phyloP scores from a whole-genome alignment of 2,329 filamentous ascomycete species.

The Stachybotrys chartarum region DNA sequence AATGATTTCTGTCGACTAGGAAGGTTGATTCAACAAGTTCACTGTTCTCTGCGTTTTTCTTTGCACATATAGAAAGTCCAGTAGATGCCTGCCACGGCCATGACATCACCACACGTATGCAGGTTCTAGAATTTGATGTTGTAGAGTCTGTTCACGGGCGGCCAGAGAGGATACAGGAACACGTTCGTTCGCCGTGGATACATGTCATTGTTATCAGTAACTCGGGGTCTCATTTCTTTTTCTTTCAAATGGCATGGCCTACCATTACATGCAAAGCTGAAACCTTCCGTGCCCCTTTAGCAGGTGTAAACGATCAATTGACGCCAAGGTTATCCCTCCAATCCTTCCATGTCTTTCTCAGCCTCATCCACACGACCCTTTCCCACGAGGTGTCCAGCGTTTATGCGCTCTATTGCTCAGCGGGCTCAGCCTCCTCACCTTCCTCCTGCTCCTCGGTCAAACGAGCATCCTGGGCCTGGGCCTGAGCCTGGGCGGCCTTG shows the following conservation, averaged over 20 bases:
- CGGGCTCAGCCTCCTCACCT: conserved; percentile 46
- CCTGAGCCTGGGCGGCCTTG: conserved; percentile 65
- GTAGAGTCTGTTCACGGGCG: no score
- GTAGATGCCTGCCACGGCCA: no score
- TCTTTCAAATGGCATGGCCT: conserved; percentile 25
- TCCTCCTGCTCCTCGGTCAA: conserved; percentile 52
- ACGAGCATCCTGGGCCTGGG: conserved; percentile 56
- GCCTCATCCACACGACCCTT: conserved; percentile 12
- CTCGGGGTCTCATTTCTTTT: conserved; percentile 23
- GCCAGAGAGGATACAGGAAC: no score
- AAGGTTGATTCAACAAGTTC: background rate
- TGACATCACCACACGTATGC: no score
- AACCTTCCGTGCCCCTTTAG: conserved; percentile 28
- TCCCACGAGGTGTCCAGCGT: conserved; percentile 8
- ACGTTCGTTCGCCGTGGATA: background rate
- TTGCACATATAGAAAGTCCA: no score
- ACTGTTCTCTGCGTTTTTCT: no score
- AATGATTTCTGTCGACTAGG: background rate
- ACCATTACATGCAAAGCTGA: conserved; percentile 31
- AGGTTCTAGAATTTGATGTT: no score
- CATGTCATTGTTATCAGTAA: conserved; percentile 16
- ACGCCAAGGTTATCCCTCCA: conserved; percentile 31
- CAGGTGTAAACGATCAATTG: conserved; percentile 36
- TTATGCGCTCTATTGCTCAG: conserved; percentile 29
- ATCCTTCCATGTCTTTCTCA: conserved; percentile 15